Conservation (phyloP, 2,329 filamentous ascomycete species). For the Claviceps sp. region DNA sequence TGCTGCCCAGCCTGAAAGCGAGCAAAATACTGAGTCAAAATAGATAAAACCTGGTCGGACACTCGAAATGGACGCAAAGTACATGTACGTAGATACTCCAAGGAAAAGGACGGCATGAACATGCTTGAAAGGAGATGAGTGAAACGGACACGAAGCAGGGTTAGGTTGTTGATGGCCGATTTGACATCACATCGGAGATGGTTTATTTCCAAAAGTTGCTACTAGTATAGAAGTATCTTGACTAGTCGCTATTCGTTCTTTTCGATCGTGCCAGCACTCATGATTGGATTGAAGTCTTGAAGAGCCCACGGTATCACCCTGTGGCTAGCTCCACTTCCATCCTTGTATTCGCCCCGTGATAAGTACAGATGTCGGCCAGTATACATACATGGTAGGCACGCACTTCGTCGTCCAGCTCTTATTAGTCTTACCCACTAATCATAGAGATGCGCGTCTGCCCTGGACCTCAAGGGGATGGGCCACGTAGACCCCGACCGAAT, state of each 20-base stretch:
- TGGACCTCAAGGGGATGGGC: too few relatives aligned
- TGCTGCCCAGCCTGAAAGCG: constrained; percentile 34
- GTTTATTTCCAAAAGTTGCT: background rate
- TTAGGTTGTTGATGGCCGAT: background rate
- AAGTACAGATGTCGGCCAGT: too few relatives aligned
- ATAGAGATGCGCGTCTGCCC: too few relatives aligned
- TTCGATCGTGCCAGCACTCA: too few relatives aligned
- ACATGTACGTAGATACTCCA: constrained; percentile 9
- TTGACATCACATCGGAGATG: background rate
- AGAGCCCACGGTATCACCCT: too few relatives aligned
- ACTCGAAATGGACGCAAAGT: constrained; percentile 2
- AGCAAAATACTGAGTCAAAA: constrained; percentile 28
- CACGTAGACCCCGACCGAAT: too few relatives aligned
- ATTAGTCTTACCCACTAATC: too few relatives aligned
- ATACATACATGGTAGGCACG: too few relatives aligned
- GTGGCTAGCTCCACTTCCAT: too few relatives aligned
- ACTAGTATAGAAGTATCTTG: background rate
- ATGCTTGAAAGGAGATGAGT: background rate
- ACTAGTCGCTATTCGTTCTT: background rate
- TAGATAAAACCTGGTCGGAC: constrained; percentile 13
- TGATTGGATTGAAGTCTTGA: too few relatives aligned
- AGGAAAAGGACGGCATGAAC: background rate
- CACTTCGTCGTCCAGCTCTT: too few relatives aligned
- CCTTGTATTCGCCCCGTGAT: too few relatives aligned
- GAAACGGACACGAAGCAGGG: background rate